phyloP scores from a whole-genome alignment of 495 filamentous ascomycete genomes.

The Trichocladium antarcticum region DNA sequence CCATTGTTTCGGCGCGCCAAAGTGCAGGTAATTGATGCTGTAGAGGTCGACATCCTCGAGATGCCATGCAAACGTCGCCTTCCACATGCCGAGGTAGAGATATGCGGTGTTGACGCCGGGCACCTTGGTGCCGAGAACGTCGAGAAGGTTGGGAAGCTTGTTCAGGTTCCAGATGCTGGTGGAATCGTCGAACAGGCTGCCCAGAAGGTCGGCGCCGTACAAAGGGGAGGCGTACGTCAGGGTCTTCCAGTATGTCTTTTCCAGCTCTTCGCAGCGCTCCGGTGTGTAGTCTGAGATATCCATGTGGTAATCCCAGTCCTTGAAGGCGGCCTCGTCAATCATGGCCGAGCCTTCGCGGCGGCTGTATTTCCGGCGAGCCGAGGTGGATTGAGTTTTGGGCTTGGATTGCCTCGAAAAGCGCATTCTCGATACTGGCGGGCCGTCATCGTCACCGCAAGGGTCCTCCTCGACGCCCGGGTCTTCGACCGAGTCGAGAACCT shows the following conservation, averaged over 20 bases:
- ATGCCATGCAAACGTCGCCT: slow-evolving; percentile 98
- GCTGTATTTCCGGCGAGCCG: slow-evolving; percentile 68
- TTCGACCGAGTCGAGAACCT: slow-evolving; percentile 37
- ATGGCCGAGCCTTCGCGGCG: slow-evolving; percentile 58
- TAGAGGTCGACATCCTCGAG: slow-evolving; percentile 97
- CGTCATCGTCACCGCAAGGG: slow-evolving; percentile 30
- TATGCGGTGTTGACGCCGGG: slow-evolving; percentile 99
- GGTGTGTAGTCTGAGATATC: slow-evolving; percentile 75
- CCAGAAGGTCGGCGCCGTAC: slow-evolving; percentile 94
- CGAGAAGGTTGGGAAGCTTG: slow-evolving; percentile 83
- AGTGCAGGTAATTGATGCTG: slow-evolving; percentile 99
- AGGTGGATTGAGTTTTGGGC: slow-evolving; percentile 42
- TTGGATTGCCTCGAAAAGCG: slow-evolving; percentile 33
- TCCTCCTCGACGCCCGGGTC: slow-evolving; percentile 37
- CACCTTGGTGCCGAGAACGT: slow-evolving; percentile 88
- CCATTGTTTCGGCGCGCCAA: slow-evolving; percentile 98
- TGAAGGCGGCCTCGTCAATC: slow-evolving; percentile 77
- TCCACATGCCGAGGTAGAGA: slow-evolving; percentile 98
- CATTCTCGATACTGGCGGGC: slow-evolving; percentile 32
- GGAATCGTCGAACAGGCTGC: slow-evolving; percentile 84
- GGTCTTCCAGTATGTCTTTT: slow-evolving; percentile 90
- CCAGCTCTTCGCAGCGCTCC: slow-evolving; percentile 86
- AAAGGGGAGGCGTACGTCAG: slow-evolving; percentile 87
- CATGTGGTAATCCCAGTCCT: slow-evolving; percentile 78
- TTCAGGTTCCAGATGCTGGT: slow-evolving; percentile 88